Base-by-base conservation (phyloP, 1,284 basidiomycete genomes). In the Peniophora sp. region DNA sequence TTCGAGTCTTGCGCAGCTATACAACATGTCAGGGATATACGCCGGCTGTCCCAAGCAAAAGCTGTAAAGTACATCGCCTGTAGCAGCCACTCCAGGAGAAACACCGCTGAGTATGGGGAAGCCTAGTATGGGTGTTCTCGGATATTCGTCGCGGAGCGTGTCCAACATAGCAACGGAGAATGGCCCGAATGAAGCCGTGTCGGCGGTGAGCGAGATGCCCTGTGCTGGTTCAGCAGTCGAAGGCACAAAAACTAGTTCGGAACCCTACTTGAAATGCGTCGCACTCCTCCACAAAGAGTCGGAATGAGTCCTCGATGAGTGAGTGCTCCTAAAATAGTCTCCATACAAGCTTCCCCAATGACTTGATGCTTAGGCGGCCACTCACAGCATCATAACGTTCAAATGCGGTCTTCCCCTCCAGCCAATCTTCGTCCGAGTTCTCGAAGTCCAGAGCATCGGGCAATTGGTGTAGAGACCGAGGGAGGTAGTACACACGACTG, bases 231-330 rank as follows among this genome's bases (percentile, higher is more conserved):
- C 20, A 20, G n/a, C 3, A 20, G n/a, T 11, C 36, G 2, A 12
- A 27, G 10, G 18, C 41, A 17, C 39, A 36, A 17, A 1, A 37
- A n/a, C 24, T 22, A 51, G 12, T 14, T 37, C 18, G 20, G 15
- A 22, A 24, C 53, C 60, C 23, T 58, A 85, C 86, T 75, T 90
- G 88, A 8, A 84, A 69, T 47, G 74, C 73, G 61, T 89, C 77
- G 59, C 85, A 87, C 56, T 88, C 85, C 62, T 91, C 88, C 2
- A 84, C 70, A 53, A 86, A 77, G 12, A 72, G 65, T 20, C 88
- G 73, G 49, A 89, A 68, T 9, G 80, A 69, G 3, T 75, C 78
- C 47, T 90, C 87, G 75, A 84, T 82, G 44, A 87, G 56, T 39
- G 71, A 73, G 18, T 63, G 64, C 47, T 79, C 74, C 85, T 86